Percentiles rank a stretch among this genome's conserved stretches.
These are phyloP conservation scores for Leccinum rimulosum DNA, from an alignment of 768 basidiomycete genomes.

Conservation along the genomic window DNA sequence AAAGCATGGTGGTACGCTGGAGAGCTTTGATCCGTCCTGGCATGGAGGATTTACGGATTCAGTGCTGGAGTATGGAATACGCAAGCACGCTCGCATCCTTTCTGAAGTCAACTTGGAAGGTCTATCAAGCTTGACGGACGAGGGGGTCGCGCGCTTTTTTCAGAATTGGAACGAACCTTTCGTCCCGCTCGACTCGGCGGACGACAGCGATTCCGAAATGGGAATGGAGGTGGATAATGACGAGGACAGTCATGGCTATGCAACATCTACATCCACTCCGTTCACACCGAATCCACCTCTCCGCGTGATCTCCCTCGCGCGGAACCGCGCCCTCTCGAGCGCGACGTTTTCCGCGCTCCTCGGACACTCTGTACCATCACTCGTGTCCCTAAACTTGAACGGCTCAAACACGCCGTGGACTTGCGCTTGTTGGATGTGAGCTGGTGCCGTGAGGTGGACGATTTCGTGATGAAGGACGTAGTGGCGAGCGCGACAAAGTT, in stretches of 20 bases:
- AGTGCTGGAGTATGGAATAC: constrained; percentile 61
- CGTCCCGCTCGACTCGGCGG: no score
- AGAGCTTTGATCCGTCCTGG: constrained; percentile 67
- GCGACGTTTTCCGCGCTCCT: no score
- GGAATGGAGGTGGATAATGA: no score
- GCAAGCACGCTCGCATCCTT: constrained; percentile 45
- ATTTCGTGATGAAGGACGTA: constrained; percentile 75
- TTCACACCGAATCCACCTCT: no score
- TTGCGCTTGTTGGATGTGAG: constrained; percentile 72
- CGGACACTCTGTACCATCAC: no score
- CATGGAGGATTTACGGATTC: constrained; percentile 60
- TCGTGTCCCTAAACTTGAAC: no score
- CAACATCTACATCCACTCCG: no score
- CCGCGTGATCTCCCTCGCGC: no score
- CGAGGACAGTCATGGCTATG: no score
- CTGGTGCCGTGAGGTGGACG: constrained; percentile 81
- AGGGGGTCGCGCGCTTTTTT: constrained; percentile 69
- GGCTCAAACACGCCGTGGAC: constrained; percentile 35
- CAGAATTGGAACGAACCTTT: no score
- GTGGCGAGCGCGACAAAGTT: constrained; percentile 45
- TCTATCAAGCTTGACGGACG: constrained; percentile 63
- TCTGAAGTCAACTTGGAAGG: constrained; percentile 52
- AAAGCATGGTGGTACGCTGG: constrained; percentile 52
- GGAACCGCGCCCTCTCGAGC: no score
- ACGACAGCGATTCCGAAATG: no score